Evolutionary conservation across 495 filamentous ascomycete species (phyloP), one percentile per base, ranked within the genome.

Genomic region (Aspergillus taichungensis): DNA sequence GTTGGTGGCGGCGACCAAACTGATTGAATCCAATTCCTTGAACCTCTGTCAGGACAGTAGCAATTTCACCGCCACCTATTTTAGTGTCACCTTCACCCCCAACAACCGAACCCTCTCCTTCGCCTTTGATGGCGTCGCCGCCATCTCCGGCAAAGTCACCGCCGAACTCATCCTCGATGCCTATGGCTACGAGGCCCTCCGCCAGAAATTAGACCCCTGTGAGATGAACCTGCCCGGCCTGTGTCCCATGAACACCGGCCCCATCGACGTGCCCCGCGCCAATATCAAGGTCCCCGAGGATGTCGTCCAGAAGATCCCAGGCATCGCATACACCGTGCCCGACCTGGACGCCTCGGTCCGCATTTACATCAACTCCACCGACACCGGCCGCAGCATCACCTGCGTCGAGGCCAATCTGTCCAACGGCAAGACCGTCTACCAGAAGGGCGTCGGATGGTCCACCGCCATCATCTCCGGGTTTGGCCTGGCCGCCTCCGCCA

Each of bases 401-500:
- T 98, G 92, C 57, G 77, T 98, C 6, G 84, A 95, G 65, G 91
- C 90, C 5, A 72, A 79, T 45, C 75, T 98, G 37, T 95, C 88
- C 30, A 98, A 97, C 55, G 85, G 86, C 49, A 88, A 95, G 65
- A 94, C 91, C 3, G 91, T 97, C 34, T 80, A 96, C 52, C 82
- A 95, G 54, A 72, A 85, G 43, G 88, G 78, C 47, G 88, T 98
- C 5, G 86, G 87, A 48, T 97, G 92, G 92, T 68, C 74, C 13
- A 85, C 88, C 10, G 92, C 91, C 34, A 74, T 92, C 44, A 88
- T 96, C 40, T 86, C 86, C 41, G 87, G 85, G 43, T 61, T 95
- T 37, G 87, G 85, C 46, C 74, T 98, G 29, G 69, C 90, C 40
- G 83, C 84, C 8, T 92, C 88, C 28, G 88, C 87, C 46, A 78